Evolutionary conservation across 2,329 filamentous ascomycete genomes (phyloP), one percentile per base, ranked within the genome.

Genomic region (Dactylella cylindrospora): DNA sequence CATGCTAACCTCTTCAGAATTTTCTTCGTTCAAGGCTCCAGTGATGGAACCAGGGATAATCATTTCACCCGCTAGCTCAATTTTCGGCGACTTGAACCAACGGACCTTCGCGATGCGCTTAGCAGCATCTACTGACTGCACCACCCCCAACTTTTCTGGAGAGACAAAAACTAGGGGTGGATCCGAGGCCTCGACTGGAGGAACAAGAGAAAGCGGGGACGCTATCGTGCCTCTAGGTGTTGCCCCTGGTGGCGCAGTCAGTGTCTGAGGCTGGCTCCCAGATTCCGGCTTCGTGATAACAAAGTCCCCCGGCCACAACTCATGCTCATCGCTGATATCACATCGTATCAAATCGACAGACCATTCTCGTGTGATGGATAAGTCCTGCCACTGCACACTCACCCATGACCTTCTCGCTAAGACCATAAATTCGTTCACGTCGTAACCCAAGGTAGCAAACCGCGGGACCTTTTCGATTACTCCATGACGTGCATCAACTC

Each of bases 371-470:
- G 78, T 79, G 23, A 77, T 71, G 6, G 74, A 75, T 12, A 78
- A 73, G 67, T 84, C 79, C 66, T 83, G 80, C 81, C 81, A 84
- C 61, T 78, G 76, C 3, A 84, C 77, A 1, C 72, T 76, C 9
- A 77, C 76, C n/a, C 72, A 71, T 2, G 79, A 79, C 15, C 72
- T 72, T 8, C 76, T 78, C 25, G 73, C 73, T 44, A 76, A 72
- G 45, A 83, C 73, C 9, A 76, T 74, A 65, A 78, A 81, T 2
- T 81, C 74, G 60, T 84, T 83, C 65, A 83, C 70, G 65, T 84
- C 80, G 67, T 79, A 81, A 1, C 80, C 80, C 32, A 78, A 71
- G 6, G 75, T 77, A 17, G 77, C 73, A 2, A 74, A 74, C 7
- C 75, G 70, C 19, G 77, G 72, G 22, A 80, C 74, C 15, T 72